These are phyloP conservation scores for Pinguiococcus pyrenoidosus DNA, from an alignment of 108 stramenopile species.

Conservation along the genomic window DNA sequence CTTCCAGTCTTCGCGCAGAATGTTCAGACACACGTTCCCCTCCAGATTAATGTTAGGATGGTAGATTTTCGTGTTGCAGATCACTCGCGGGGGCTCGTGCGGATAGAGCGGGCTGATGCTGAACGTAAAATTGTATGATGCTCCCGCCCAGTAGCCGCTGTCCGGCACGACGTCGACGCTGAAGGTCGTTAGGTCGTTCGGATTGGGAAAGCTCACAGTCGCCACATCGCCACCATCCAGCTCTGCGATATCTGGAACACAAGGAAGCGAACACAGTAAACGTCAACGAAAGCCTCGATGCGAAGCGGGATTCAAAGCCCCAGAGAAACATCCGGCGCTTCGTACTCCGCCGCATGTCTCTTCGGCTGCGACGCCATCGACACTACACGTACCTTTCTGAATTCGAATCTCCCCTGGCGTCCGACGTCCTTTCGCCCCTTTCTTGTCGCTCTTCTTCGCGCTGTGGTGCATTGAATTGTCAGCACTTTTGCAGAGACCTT, in stretches of 20 bases:
- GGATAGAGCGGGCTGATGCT: conserved; percentile 89
- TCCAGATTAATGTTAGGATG: conserved; percentile 97
- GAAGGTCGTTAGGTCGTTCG: conserved; percentile 86
- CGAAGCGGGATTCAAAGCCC: neutral
- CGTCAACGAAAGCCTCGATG: neutral
- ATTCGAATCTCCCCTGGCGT: conserved; percentile 95
- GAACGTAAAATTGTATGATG: conserved; percentile 85
- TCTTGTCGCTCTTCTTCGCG: conserved; percentile 20
- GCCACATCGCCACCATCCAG: conserved; percentile 96
- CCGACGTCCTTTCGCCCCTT: conserved; percentile 5
- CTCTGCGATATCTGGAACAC: conserved; percentile 78
- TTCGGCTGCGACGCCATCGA: neutral
- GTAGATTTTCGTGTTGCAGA: conserved; percentile 67
- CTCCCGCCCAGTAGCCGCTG: conserved; percentile 84
- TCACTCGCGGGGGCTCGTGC: conserved; percentile 95
- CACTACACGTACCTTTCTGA: conserved; percentile 54
- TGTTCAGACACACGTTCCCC: conserved; percentile 97
- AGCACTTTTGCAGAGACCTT: no score
- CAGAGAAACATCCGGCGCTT: neutral
- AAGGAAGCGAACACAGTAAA: no score
- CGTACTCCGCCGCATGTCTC: neutral
- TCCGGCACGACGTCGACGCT: conserved; percentile 72
- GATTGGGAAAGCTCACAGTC: conserved; percentile 75
- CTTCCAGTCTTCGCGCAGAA: conserved; percentile 95
- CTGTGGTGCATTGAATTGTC: no score